Conservation (phyloP, 228 moss, liverwort and hornwort species). For the Sphagnum magellanicum region DNA sequence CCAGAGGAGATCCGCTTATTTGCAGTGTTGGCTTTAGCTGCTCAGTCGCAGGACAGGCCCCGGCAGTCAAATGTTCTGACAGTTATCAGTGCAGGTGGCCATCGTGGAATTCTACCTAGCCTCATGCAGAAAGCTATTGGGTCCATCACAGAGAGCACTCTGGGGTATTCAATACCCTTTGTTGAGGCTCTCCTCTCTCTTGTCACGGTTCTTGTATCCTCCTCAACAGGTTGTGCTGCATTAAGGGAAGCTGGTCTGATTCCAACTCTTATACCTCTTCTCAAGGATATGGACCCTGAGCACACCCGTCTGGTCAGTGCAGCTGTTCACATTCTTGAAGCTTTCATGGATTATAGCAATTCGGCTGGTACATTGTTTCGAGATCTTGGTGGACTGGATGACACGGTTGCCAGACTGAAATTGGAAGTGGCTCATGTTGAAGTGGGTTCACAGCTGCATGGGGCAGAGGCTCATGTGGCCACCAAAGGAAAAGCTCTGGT, state of each 20-base stretch:
- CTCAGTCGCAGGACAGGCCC: constrained; percentile 90
- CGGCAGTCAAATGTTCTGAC: constrained; percentile 87
- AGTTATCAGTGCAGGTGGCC: constrained; percentile 98
- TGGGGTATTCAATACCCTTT: constrained; percentile 63
- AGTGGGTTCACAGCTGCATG: constrained; percentile 48
- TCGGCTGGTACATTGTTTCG: constrained; percentile 88
- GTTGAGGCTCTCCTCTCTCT: constrained; percentile 84
- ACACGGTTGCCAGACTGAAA: constrained; percentile 77
- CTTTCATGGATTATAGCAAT: constrained; percentile 98
- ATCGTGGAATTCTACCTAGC: constrained; percentile 90
- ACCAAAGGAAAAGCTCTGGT: constrained; percentile 71
- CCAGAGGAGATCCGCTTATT: constrained; percentile 82
- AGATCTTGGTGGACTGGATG: constrained; percentile 93
- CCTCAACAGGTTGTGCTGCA: constrained; percentile 90
- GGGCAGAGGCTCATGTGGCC: constrained; percentile 39
- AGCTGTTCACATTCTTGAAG: constrained; percentile 94
- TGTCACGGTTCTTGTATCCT: constrained; percentile 88
- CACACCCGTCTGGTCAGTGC: constrained; percentile 88
- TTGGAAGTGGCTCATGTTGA: constrained; percentile 68
- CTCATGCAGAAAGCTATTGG: constrained; percentile 91
- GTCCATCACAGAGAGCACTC: constrained; percentile 55
- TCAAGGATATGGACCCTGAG: constrained; percentile 80
- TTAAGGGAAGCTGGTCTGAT: constrained; percentile 91
- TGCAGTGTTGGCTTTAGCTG: constrained; percentile 83
- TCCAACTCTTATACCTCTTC: constrained; percentile 82